phyloP scores from a whole-genome alignment of 805 yeast genomes.

The Metschnikowia matae region DNA sequence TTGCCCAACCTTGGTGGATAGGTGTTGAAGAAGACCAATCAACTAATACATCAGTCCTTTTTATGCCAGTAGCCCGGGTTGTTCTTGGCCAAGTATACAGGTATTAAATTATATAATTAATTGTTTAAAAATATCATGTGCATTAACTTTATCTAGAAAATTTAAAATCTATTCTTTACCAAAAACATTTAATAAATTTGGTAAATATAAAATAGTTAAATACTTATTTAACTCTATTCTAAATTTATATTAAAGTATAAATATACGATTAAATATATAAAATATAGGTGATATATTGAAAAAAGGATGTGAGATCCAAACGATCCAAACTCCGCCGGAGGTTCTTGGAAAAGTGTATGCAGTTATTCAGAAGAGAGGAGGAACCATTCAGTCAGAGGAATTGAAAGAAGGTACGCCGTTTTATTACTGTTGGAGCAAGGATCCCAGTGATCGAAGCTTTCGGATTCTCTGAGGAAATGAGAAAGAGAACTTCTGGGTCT shows the following conservation, averaged over 20 bases:
- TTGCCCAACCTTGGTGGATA: conserved; percentile 59
- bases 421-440: conserved; percentile 76
- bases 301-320: no score
- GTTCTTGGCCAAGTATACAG: conserved; percentile 88
- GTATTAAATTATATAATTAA: no score
- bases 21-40: conserved; percentile 67
- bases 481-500: conserved; percentile 92
- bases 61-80: conserved; percentile 84
- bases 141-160: no score
- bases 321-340: conserved; percentile 90
- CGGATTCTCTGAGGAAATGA: conserved; percentile 92
- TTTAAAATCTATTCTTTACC: no score
- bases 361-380: conserved; percentile 85
- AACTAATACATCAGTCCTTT: conserved; percentile 65
- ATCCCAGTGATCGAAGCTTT: conserved; percentile 95
- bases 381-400: conserved; percentile 83
- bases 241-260: no score
- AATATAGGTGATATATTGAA: no score
- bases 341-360: conserved; percentile 94
- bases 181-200: no score
- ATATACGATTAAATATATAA: no score
- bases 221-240: no score
- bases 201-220: no score
- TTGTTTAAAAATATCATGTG: no score
- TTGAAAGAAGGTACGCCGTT: conserved; percentile 98